Conservation (phyloP, 2,329 filamentous ascomycete genomes). For the Aureobasidium zeae region DNA sequence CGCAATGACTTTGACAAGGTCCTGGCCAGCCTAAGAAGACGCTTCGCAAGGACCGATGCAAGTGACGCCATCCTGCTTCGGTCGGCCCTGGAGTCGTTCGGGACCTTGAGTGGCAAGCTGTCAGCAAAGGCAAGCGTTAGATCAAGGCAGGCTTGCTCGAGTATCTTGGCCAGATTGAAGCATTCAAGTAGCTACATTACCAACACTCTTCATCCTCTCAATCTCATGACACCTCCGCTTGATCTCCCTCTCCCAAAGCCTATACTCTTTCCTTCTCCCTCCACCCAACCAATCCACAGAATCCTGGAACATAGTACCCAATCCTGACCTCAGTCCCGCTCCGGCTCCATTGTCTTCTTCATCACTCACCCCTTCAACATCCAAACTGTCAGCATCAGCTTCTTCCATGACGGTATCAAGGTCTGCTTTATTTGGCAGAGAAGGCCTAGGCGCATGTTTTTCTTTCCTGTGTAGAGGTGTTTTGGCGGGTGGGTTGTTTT, state of each 20-base stretch:
- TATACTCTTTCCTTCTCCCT: constrained; percentile 51
- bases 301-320: constrained; percentile 65
- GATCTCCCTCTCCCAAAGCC: constrained; percentile 54
- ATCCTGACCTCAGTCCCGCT: constrained; percentile 35
- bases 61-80: no score
- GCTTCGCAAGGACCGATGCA: no score
- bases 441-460: constrained; percentile 23
- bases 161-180: no score
- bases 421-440: neutral
- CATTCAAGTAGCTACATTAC: neutral
- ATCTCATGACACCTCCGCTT: constrained; percentile 46
- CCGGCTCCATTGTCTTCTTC: constrained; percentile 19
- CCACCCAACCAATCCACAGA: constrained; percentile 63
- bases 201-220: constrained; percentile 25
- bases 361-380: constrained; percentile 14
- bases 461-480: constrained; percentile 29
- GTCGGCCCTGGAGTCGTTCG: no score
- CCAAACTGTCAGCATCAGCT: neutral
- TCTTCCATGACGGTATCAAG: neutral
- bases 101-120: no score
- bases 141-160: no score
- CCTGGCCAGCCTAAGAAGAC: no score
- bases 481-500: constrained; percentile 22
- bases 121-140: no score
- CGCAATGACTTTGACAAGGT: no score